Base-by-base conservation (phyloP, 441 rosid genomes). In the Rhodomyrtus psidioides region DNA sequence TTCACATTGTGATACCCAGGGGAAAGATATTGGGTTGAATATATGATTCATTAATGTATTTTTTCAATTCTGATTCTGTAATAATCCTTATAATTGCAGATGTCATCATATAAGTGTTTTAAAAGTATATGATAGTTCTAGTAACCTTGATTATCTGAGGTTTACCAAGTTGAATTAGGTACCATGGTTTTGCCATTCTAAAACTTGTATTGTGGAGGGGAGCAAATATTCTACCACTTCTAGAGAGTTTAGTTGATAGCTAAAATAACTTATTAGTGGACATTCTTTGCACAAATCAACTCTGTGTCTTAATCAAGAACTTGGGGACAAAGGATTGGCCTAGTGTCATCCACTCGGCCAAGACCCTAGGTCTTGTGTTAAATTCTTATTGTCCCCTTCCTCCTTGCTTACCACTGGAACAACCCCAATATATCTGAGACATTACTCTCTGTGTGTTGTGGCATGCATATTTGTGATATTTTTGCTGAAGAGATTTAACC, bases 381-480 rank as follows among this genome's bases (percentile, higher is more conserved):
- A 70, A 70, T 70, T 70, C 81, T 21, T 70, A 12, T 5, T 23
- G 51, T 70, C 16, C 81, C 51, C 51, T 21, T 42, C 27, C 15
- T 42, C 81, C 51, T 70, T 70, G 79, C 16, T 27, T 23, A 39
- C 51, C 27, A 70, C 51, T 12, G 51, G 27, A 70, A 70, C 51
- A 70, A 39, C n/a, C 81, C 14, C 10, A 5, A 28, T 53, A 30
- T 62, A 34, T 65, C 44, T 15, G 51, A 70, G 27, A 23, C 27
- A 70, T 34, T 70, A 53, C 55, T 57, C 13, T 85, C 15, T 6
- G 19, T 21, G 34, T 55, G 28, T 55, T 39, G 26, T 65, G 76
- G 46, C 76, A 19, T 65, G 76, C 49, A 34, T 85, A 82, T 62
- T 46, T 75, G 89, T 92, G 87, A 91, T 82, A 27, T 82, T 55